These are phyloP conservation scores for Pseudopithomyces chartarum DNA, from an alignment of 2,329 filamentous ascomycete species.

Conservation along the genomic window DNA sequence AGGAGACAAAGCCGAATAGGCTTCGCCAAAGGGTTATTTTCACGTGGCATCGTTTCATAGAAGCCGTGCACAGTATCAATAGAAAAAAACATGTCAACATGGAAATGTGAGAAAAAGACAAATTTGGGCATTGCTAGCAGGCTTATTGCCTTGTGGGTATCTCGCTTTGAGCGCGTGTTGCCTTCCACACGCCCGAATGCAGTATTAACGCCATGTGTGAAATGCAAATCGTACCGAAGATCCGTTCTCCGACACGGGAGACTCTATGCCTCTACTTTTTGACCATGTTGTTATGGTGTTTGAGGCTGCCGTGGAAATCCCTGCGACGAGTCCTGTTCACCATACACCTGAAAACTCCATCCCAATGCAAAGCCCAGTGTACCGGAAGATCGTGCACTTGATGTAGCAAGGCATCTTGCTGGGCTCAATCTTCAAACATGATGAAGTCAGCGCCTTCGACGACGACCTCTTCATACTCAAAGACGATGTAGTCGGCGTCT, in stretches of 20 bases:
- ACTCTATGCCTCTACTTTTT: no score
- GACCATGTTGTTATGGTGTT: no score
- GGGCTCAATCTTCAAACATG: not conserved
- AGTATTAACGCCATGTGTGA: not conserved
- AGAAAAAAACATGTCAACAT: not conserved
- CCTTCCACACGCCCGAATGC: not conserved
- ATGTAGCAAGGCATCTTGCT: not conserved
- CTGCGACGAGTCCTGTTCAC: no score
- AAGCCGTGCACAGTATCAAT: not conserved
- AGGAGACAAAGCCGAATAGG: not conserved
- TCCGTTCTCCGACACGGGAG: not conserved
- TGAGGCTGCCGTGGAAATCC: no score
- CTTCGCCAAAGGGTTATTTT: not conserved
- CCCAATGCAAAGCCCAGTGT: not conserved
- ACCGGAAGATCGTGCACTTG: not conserved
- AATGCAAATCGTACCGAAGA: not conserved
- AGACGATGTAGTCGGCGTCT: not conserved
- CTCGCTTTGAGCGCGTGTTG: not conserved
- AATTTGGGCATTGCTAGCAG: not conserved
- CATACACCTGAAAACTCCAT: no score
- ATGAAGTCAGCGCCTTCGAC: slow-evolving; percentile 1
- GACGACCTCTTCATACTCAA: not conserved
- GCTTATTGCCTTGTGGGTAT: slow-evolving; percentile 1
- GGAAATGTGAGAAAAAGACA: not conserved
- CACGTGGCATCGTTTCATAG: not conserved